Evolutionary conservation across 2,329 filamentous ascomycete genomes (phyloP).

Genomic region (Cladosporium velox): DNA sequence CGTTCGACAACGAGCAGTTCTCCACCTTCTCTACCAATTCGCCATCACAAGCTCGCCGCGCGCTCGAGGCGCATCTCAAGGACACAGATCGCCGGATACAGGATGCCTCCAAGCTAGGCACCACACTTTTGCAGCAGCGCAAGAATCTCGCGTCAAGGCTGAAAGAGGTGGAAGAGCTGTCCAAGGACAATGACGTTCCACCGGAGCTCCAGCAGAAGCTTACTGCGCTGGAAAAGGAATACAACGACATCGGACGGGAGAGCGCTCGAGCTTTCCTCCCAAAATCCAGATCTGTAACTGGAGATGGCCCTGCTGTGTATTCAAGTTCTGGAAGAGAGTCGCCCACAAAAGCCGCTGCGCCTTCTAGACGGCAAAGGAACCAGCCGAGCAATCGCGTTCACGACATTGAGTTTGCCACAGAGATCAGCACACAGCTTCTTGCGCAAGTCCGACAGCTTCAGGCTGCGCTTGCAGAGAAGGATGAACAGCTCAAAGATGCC

Average conservation of each 20-base stretch:
- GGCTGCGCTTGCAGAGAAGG: constrained; percentile 78
- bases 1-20: constrained; percentile 76
- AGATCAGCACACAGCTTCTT: constrained; percentile 92
- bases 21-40: constrained; percentile 75
- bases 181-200: constrained; percentile 68
- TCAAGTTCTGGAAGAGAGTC: constrained; percentile 75
- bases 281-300: constrained; percentile 48
- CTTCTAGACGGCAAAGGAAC: constrained; percentile 78
- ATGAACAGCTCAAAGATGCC: constrained; percentile 76
- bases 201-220: constrained; percentile 82
- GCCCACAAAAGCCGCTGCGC: constrained; percentile 84
- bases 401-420: constrained; percentile 97
- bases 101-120: constrained; percentile 87
- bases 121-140: constrained; percentile 82
- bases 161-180: constrained; percentile 75
- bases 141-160: constrained; percentile 79
- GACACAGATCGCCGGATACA: constrained; percentile 91
- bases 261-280: constrained; percentile 87
- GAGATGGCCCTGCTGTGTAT: constrained; percentile 54
- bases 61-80: constrained; percentile 84
- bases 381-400: constrained; percentile 86
- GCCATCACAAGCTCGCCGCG: constrained; percentile 82
- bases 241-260: constrained; percentile 89
- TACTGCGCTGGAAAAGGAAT: constrained; percentile 86
- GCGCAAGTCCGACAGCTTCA: constrained; percentile 93